These are phyloP conservation scores for Parathielavia hyrcaniae DNA, from an alignment of 495 filamentous ascomycete species.

Conservation along the genomic window DNA sequence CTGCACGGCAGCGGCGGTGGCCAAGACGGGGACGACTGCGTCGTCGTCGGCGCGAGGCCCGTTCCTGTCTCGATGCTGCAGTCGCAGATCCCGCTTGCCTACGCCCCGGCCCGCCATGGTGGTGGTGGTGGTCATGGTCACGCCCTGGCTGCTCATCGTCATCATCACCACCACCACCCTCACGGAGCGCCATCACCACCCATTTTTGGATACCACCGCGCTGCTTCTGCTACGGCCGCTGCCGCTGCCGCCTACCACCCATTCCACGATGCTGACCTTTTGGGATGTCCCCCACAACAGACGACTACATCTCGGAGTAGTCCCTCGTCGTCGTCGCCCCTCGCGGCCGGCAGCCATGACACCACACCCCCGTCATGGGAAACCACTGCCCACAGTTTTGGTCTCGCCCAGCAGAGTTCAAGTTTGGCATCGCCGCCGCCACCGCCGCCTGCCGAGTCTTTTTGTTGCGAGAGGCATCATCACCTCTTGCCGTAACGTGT, in stretches of 20 bases:
- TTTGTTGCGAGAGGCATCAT: neutral
- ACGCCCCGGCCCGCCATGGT: neutral
- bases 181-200: neutral
- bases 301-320: slow-evolving; percentile 10
- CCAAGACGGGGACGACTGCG: neutral
- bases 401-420: neutral
- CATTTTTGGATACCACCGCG: slow-evolving; percentile 8
- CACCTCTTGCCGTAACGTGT: slow-evolving; percentile 2
- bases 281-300: neutral
- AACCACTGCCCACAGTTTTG: neutral
- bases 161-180: neutral
- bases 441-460: neutral
- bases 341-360: neutral
- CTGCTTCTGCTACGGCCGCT: neutral
- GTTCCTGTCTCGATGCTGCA: neutral
- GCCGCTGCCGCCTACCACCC: no score
- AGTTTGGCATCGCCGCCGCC: no score
- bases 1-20: no score
- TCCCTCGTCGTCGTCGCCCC: neutral
- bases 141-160: no score
- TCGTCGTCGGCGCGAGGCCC: neutral
- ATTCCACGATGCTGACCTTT: slow-evolving; percentile 6
- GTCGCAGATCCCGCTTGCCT: neutral
- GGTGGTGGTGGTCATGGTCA: no score
- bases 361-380: neutral